Base-by-base conservation (phyloP, 306 rosid genomes). In the Calophaca sinica region DNA sequence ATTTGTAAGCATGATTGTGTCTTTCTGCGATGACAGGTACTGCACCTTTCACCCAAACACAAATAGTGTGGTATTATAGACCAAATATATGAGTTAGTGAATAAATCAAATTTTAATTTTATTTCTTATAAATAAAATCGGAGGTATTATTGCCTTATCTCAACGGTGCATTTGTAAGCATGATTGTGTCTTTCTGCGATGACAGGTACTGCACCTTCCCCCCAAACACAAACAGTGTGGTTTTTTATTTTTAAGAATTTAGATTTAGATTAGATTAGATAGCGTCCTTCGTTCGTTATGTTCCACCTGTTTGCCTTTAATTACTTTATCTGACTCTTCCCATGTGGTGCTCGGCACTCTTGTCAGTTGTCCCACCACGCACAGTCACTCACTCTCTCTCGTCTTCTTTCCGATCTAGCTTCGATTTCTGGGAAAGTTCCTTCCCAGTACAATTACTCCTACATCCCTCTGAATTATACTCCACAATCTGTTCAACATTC, bases 401-500 rank as follows among this genome's bases (percentile, higher is more conserved):
- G 32, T 26, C 46, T 8, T 65, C 55, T 35, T 51, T 58, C 50
- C 54, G 53, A 79, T 88, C 83, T 62, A 48, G 51, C 91, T 87
- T 91, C 88, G 96, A 67, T 87, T 89, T 88, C 87, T 82, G 91
- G 44, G 90, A 88, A 88, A 88, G 91, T 72, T 68, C 87, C 66
- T 50, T 48, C 46, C 39, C 42, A 35, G 20, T 68, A 36, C 54
- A 2, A n/a, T 42, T 14, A 33, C 20, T n/a, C 2, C 35, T 3
- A 14, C 50, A 62, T n/a, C 26, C 26, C 68, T 42, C 4, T 35
- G 1, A 14, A 45, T 44, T n/a, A 13, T 39, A 20, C 26, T 20
- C 26, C 26, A 58, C 73, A 33, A 2, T 49, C 4, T 4, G 7
- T 7, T 39, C 2, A 36, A 64, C 48, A 79, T 80, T 73, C 79